These are phyloP conservation scores for Nymphaea thermarum DNA, from an alignment of 164 flowering plant species.

Conservation along the genomic window DNA sequence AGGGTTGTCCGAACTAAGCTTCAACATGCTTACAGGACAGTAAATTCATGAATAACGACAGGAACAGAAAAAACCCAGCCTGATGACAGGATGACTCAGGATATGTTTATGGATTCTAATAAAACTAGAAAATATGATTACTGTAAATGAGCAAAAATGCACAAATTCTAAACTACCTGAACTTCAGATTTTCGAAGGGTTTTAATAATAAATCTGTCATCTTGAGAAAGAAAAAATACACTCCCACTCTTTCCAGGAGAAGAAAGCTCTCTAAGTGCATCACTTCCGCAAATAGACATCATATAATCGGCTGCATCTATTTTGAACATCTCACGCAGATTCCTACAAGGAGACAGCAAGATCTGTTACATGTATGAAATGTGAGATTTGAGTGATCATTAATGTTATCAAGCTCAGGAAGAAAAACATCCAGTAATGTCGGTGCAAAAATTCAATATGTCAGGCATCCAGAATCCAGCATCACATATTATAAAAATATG, in stretches of 20 bases:
- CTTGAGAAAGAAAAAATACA: constrained; percentile 78
- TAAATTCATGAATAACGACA: too few species aligned
- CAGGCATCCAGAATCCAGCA: background rate
- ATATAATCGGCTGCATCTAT: constrained; percentile 96
- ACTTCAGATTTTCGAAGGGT: constrained; percentile 63
- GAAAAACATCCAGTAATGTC: too few species aligned
- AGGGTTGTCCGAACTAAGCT: too few species aligned
- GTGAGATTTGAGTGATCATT: too few species aligned
- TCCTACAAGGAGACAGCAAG: constrained; percentile 37
- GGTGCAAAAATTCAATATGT: too few species aligned
- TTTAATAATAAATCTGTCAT: constrained; percentile 89
- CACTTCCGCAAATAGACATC: constrained; percentile 98
- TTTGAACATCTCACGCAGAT: constrained; percentile 91
- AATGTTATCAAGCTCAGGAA: too few species aligned
- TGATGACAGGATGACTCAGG: too few species aligned
- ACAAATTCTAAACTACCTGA: constrained; percentile 34
- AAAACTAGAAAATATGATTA: too few species aligned
- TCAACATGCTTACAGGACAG: too few species aligned
- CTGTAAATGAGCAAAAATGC: too few species aligned
- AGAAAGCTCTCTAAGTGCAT: constrained; percentile 79
- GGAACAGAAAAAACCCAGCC: too few species aligned
- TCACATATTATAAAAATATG: background rate
- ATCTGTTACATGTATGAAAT: background rate
- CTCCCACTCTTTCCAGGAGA: constrained; percentile 99
- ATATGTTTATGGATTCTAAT: too few species aligned